Evolutionary conservation across 116 monocot genomes (phyloP).

Genomic region (Iris pallida): DNA sequence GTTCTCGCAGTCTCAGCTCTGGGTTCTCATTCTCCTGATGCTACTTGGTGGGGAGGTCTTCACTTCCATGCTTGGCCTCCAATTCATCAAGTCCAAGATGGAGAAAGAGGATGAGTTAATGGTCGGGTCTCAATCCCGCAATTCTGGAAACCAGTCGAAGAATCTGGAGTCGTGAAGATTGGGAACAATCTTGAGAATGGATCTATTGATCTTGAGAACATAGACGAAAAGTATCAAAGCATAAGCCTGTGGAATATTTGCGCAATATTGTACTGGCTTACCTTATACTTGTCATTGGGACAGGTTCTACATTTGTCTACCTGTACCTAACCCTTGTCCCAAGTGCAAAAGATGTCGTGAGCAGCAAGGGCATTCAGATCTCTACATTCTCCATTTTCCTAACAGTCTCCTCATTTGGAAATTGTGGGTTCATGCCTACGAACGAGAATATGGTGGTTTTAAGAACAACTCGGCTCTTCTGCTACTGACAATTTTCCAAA

Average conservation of each 20-base stretch:
- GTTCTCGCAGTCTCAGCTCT: conserved; percentile 50
- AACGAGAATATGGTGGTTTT: conserved; percentile 65
- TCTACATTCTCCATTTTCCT: conserved; percentile 27
- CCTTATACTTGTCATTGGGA: conserved; percentile 16
- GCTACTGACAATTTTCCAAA: conserved; percentile 13
- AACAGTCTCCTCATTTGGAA: conserved; percentile 47
- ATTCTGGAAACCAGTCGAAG: not conserved
- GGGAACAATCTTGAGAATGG: no score
- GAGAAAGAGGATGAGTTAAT: not conserved
- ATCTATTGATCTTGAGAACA: no score
- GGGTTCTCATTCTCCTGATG: conserved; percentile 48
- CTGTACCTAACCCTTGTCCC: conserved; percentile 28
- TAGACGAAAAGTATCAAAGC: no score
- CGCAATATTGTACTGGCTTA: conserved; percentile 31
- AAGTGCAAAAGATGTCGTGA: conserved; percentile 19
- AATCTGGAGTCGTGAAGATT: no score
- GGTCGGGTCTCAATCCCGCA: not conserved
- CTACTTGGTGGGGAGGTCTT: conserved; percentile 60
- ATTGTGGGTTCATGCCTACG: conserved; percentile 52
- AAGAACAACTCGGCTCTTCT: conserved; percentile 35
- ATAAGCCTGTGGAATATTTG: conserved; percentile 9
- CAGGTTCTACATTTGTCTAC: conserved; percentile 19
- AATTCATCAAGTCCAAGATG: not conserved
- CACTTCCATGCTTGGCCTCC: conserved; percentile 37
- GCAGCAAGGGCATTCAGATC: conserved; percentile 22